Evolutionary conservation across 345 rosid genomes (phyloP).

Genomic region (Aquilaria sinensis): DNA sequence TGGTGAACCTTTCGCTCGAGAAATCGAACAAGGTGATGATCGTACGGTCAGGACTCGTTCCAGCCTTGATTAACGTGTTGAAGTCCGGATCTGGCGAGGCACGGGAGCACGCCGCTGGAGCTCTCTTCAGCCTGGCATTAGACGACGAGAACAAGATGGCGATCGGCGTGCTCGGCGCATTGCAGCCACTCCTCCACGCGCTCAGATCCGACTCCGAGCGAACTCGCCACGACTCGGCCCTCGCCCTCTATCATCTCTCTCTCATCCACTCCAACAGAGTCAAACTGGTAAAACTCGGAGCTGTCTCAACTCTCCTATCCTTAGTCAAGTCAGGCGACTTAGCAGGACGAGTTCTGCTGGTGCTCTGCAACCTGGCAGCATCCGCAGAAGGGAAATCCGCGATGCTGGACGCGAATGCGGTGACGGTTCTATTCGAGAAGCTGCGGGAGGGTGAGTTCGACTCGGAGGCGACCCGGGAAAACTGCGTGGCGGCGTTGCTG

Average conservation of each 20-base stretch:
- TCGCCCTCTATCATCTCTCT: conserved; percentile 72
- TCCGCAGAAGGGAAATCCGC: conserved; percentile 60
- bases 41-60: conserved; percentile 70
- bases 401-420: conserved; percentile 68
- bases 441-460: conserved; percentile 39
- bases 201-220: conserved; percentile 56
- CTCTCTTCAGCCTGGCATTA: conserved; percentile 70
- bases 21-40: conserved; percentile 57
- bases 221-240: conserved; percentile 60
- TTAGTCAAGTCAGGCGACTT: conserved; percentile 45
- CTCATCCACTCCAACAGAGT: conserved; percentile 52
- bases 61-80: conserved; percentile 50
- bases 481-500: conserved; percentile 54
- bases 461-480: conserved; percentile 48
- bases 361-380: conserved; percentile 66
- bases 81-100: conserved; percentile 66
- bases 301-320: conserved; percentile 50
- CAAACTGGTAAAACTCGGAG: conserved; percentile 59
- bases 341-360: conserved; percentile 40
- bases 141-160: conserved; percentile 82
- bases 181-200: conserved; percentile 65
- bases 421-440: conserved; percentile 46
- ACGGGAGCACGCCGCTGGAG: conserved; percentile 75
- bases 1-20: conserved; percentile 72
- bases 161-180: conserved; percentile 76